Evolutionary conservation across 129 eudicot species (phyloP).

Genomic region (Tagetes patula): DNA sequence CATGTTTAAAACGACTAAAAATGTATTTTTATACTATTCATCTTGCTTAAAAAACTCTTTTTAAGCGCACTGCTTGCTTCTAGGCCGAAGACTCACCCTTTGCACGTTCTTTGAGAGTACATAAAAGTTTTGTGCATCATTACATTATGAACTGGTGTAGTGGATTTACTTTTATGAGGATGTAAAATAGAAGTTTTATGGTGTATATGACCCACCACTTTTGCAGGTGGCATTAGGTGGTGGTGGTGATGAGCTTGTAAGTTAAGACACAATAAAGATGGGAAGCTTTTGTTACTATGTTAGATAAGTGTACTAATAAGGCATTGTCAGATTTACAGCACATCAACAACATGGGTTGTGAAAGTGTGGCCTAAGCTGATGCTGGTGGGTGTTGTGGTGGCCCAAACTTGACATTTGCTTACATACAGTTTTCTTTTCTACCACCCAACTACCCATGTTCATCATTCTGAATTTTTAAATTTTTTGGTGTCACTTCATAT

Average conservation of each 20-base stretch:
- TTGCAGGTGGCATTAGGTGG: slow-evolving; percentile 27
- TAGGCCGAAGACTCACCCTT: no score
- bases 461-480: slow-evolving; percentile 18
- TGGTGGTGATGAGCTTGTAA: slow-evolving; percentile 34
- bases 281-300: slow-evolving; percentile 28
- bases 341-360: slow-evolving; percentile 37
- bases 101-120: not conserved
- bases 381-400: slow-evolving; percentile 25
- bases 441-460: slow-evolving; percentile 38
- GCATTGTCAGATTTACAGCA: slow-evolving; percentile 44
- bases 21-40: no score
- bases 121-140: slow-evolving; percentile 16
- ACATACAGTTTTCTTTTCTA: not conserved
- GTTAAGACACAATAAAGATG: slow-evolving; percentile 28
- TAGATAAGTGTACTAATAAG: slow-evolving; percentile 26
- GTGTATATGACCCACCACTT: slow-evolving; percentile 16
- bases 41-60: no score
- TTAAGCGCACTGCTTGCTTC: no score
- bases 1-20: no score
- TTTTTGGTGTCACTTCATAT: slow-evolving; percentile 12
- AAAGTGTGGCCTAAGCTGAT: slow-evolving; percentile 37
- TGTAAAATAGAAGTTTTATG: slow-evolving; percentile 17
- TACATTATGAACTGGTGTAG: slow-evolving; percentile 22
- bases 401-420: slow-evolving; percentile 25
- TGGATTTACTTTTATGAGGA: slow-evolving; percentile 25